Base-by-base conservation (phyloP, 163 green algal genomes). In the Chlorella variabilis region DNA sequence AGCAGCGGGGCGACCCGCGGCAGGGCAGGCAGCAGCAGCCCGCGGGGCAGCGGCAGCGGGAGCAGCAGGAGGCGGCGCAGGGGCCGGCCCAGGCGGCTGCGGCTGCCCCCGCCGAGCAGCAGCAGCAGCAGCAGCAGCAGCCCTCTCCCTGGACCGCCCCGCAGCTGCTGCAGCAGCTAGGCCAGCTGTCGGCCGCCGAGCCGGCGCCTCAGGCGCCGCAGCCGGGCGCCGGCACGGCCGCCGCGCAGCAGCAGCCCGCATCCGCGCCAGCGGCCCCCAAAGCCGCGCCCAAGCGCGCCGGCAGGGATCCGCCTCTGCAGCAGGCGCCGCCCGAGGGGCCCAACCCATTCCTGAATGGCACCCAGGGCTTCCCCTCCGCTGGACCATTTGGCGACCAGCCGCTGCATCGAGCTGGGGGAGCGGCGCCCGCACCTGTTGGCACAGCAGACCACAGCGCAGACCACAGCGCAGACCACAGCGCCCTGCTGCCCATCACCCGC, bases 61-160 rank as follows among this genome's bases (percentile, higher is more conserved):
- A 27, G 69, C 54, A 23, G 48, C 48, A 31, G n/a, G 27, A 21
- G 15, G 42, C 13, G 13, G 4, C 7, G 31, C 18, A 65, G 2
- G 36, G 2, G 39, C 39, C 58, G 2, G 17, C 27, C 4, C 31
- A 68, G 63, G 1, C 2, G 25, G 33, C 56, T 71, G 66, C 62
- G 58, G 2, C 41, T 20, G 23, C 29, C 42, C 15, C 48, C 42
- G 74, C 51, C 41, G 45, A 75, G 71, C 66, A 62, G 36, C 66
- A 75, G 34, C 63, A 56, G 42, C 59, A 77, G 49, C 31, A n/a
- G n/a, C n/a, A n/a, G n/a, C n/a, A n/a, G n/a, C 79, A 48, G 33
- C 70, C 77, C 31, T 29, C 71, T 25, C n/a, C n/a, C n/a, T n/a
- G n/a, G n/a, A n/a, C n/a, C n/a, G n/a, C n/a, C n/a, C n/a, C 45